Percentiles rank a stretch among this genome's conserved stretches.
phyloP scores from a whole-genome alignment of 768 basidiomycete species.

The Pluteus cervinus region DNA sequence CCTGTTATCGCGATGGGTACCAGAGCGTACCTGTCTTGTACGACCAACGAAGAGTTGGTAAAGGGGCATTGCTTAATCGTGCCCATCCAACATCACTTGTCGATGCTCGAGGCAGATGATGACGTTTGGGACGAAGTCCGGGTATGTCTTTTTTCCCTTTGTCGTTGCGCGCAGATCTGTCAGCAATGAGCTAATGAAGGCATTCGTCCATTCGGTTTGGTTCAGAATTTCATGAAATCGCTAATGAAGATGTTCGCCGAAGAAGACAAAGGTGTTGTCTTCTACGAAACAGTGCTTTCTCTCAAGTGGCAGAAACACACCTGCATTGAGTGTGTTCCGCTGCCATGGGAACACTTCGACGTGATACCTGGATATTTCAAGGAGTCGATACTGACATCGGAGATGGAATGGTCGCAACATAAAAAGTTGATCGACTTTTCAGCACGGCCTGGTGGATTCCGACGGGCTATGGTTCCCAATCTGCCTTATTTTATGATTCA shows the following conservation, averaged over 20 bases:
- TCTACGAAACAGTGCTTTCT: conserved; percentile 89
- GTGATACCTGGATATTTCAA: conserved; percentile 91
- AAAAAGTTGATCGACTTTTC: conserved; percentile 96
- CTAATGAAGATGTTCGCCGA: conserved; percentile 93
- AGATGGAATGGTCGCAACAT: conserved; percentile 97
- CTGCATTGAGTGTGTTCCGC: conserved; percentile 88
- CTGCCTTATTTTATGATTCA: conserved; percentile 99
- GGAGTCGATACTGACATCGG: conserved; percentile 93
- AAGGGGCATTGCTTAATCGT: conserved; percentile 93
- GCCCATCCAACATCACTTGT: conserved; percentile 90
- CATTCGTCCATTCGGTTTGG: conserved; percentile 8
- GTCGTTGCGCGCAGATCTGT: not conserved
- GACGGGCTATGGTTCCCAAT: conserved; percentile 92
- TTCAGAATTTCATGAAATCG: conserved; percentile 80
- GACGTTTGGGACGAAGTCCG: conserved; percentile 97
- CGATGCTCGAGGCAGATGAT: conserved; percentile 90
- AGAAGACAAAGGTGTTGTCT: conserved; percentile 89
- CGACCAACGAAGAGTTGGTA: conserved; percentile 81
- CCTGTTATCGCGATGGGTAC: conserved; percentile 90
- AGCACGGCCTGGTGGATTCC: conserved; percentile 84
- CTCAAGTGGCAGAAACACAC: conserved; percentile 89
- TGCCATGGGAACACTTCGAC: conserved; percentile 86
- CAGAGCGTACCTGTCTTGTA: conserved; percentile 86
- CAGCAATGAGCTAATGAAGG: not conserved
- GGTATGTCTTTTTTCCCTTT: conserved; percentile 40